These are phyloP conservation scores for Ettlia oleoabundans DNA, from an alignment of 139 green algal species.

Conservation along the genomic window DNA sequence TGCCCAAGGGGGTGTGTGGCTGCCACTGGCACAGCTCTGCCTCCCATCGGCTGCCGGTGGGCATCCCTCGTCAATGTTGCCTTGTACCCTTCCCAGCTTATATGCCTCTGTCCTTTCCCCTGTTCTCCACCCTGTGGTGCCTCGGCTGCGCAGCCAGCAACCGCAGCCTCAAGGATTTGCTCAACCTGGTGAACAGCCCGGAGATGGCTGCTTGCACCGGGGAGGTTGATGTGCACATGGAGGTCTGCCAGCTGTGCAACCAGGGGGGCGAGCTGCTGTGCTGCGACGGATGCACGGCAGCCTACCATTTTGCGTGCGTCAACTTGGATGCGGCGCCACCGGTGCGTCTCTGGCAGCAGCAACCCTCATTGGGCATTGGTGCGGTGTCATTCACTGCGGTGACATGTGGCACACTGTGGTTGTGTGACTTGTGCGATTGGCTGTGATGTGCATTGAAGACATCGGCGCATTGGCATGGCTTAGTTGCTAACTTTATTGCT, in stretches of 20 bases:
- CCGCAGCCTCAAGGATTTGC: constrained; percentile 49
- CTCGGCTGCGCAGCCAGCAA: constrained; percentile 37
- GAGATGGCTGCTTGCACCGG: constrained; percentile 32
- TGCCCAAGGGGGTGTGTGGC: too few relatives aligned
- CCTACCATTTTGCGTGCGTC: constrained; percentile 51
- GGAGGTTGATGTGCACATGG: constrained; percentile 60
- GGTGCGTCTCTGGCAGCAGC: not conserved
- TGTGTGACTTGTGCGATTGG: too few relatives aligned
- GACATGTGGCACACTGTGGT: too few relatives aligned
- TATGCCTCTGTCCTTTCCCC: not conserved
- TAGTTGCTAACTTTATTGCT: too few relatives aligned
- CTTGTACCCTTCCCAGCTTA: too few relatives aligned
- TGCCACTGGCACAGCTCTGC: too few relatives aligned
- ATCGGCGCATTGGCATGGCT: too few relatives aligned
- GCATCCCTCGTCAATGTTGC: too few relatives aligned
- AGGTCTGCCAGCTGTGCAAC: constrained; percentile 56
- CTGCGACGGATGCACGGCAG: constrained; percentile 59
- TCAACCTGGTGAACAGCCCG: constrained; percentile 45
- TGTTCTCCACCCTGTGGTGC: not conserved
- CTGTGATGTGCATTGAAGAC: too few relatives aligned
- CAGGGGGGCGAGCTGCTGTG: constrained; percentile 52
- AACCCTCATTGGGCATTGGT: too few relatives aligned
- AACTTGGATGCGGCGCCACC: constrained; percentile 29
- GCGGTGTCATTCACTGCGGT: too few relatives aligned
- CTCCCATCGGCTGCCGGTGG: too few relatives aligned